A percentile compares a stretch with the other conserved stretches of the same genome.
phyloP scores from a whole-genome alignment of 2,329 filamentous ascomycete genomes.

The Stachybotrys chartarum region DNA sequence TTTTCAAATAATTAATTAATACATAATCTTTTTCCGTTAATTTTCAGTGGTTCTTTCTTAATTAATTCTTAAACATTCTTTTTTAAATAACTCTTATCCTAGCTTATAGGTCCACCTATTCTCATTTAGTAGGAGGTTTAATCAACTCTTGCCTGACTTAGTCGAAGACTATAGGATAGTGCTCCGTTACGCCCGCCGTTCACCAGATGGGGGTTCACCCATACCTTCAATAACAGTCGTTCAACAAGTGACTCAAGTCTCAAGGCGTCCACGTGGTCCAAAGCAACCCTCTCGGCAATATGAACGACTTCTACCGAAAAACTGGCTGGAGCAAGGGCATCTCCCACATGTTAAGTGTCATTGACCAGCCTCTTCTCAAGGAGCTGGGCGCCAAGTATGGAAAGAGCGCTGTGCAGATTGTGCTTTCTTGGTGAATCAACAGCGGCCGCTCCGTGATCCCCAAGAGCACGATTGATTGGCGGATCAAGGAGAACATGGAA shows the following conservation, averaged over 20 bases:
- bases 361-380: constrained; percentile 17
- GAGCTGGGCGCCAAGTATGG: constrained; percentile 17
- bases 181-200: too few species aligned
- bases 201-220: constrained; percentile 44
- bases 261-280: constrained; percentile 23
- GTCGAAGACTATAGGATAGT: too few species aligned
- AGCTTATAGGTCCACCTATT: too few species aligned
- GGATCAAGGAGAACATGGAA: constrained; percentile 15
- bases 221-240: constrained; percentile 33
- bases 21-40: too few species aligned
- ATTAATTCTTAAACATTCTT: too few species aligned
- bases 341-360: constrained; percentile 17
- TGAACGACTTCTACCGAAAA: constrained; percentile 22
- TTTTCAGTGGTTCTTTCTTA: too few species aligned
- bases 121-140: too few species aligned
- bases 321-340: constrained; percentile 20
- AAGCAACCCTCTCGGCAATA: constrained; percentile 25
- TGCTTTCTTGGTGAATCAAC: constrained; percentile 25
- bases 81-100: too few species aligned
- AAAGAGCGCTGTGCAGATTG: constrained; percentile 23
- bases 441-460: constrained; percentile 25
- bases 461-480: constrained; percentile 27
- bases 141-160: too few species aligned
- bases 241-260: constrained; percentile 11
- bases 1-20: too few species aligned